Evolutionary conservation across 2,329 filamentous ascomycete species (phyloP), one percentile per base, ranked within the genome.

Genomic region (Penicillium sp.): DNA sequence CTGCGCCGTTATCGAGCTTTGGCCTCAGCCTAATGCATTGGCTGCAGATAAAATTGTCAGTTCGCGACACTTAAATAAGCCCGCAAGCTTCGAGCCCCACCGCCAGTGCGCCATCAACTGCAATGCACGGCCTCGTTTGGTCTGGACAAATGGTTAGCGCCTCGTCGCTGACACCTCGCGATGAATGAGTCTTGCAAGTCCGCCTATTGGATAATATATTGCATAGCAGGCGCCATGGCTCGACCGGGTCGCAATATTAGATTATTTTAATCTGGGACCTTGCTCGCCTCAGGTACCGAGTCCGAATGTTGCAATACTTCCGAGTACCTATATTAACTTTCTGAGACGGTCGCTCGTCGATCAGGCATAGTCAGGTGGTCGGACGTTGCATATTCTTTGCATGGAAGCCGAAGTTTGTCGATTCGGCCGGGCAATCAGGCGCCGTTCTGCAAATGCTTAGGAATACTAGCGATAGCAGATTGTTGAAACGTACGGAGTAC

Each of bases 31-130:
- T 57, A 53, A 58, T 63, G 58, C 49, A 53, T 41, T 35, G 41
- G 46, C 41, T 60, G 61, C 61, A 57, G 47, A 31, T 46, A 19
- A 56, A 58, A 45, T 62, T 62, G 60, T 62, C 60, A 58, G 60
- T 62, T 62, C 55, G 60, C 55, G 41, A 50, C 52, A 57, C 58
- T 58, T 61, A 55, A 58, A 29, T 29, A 56, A 48, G 58, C 62
- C 57, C 51, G 62, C 61, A 52, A 64, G 54, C 62, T 48, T 60
- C 53, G 53, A 60, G 57, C 29, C 57, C 54, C 62, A 60, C 62
- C 47, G 46, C 29, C 19, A 60, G 31, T 53, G 54, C 55, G 52
- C 59, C 54, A 55, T 50, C 58, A 29, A 53, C 30, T 49, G 59
- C 53, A 55, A 31, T 51, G 58, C 62, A 58, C 58, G 54, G 62